phyloP scores from a whole-genome alignment of 2,329 filamentous ascomycete species.

The Apiospora saccharicola region DNA sequence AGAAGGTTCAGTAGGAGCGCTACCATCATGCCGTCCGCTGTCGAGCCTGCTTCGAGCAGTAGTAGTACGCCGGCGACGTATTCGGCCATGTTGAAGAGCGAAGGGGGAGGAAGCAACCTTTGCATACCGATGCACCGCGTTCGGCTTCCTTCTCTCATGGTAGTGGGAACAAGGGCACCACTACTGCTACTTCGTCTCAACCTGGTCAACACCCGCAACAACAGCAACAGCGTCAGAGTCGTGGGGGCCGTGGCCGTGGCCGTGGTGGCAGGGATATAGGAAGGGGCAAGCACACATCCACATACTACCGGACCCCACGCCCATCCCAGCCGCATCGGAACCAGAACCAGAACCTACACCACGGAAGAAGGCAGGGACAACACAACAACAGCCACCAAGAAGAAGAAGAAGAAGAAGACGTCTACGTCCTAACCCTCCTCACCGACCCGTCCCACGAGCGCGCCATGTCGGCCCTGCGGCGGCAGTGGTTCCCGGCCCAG shows the following conservation, averaged over 20 bases:
- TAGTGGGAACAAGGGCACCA: not conserved
- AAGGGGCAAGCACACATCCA: not conserved
- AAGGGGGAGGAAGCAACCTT: not conserved
- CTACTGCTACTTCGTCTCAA: not conserved
- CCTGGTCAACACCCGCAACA: not conserved
- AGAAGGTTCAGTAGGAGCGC: not conserved
- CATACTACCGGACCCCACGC: not conserved
- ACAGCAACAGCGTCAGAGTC: not conserved
- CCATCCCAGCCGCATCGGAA: not conserved
- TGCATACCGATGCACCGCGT: not conserved
- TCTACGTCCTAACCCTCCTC: constrained; percentile 5
- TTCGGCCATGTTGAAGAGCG: not conserved
- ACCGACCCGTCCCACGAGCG: not conserved
- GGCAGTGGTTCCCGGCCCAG: constrained; percentile 13
- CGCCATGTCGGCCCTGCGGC: not conserved
- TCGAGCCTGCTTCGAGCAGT: not conserved
- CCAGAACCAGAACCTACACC: not conserved
- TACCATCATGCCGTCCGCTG: not conserved
- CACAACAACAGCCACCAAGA: not conserved
- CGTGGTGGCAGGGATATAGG: not conserved
- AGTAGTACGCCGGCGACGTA: not conserved
- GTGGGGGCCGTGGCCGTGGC: not conserved
- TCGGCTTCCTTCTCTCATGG: not conserved
- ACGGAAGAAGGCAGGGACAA: not conserved
- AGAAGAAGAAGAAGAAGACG: not conserved